These are phyloP conservation scores for Botrytis byssoidea DNA, from an alignment of 2,329 filamentous ascomycete species.

Conservation along the genomic window DNA sequence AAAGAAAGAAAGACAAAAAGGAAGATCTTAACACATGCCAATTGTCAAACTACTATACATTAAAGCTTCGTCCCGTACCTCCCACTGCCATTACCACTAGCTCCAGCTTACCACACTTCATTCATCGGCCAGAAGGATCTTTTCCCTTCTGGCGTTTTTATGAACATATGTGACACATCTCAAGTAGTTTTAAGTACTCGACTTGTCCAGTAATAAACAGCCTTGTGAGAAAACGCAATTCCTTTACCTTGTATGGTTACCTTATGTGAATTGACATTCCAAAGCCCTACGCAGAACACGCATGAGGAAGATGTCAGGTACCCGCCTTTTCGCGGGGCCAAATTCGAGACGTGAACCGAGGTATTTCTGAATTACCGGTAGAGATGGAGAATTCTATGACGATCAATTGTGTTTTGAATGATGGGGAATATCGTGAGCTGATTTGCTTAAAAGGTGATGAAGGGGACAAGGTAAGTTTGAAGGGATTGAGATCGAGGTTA, in stretches of 20 bases:
- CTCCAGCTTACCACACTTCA: not conserved
- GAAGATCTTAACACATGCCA: conserved; percentile 7
- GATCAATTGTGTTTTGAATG: not conserved
- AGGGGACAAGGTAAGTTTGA: not conserved
- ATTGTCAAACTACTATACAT: not conserved
- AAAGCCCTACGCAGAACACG: conserved; percentile 1
- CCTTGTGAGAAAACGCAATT: not conserved
- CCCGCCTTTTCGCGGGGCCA: conserved; percentile 5
- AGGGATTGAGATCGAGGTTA: not conserved
- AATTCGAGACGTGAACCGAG: not conserved
- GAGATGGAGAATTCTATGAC: not conserved
- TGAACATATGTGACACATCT: not conserved
- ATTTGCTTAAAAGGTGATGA: not conserved
- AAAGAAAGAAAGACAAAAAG: not conserved
- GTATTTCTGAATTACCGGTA: not conserved
- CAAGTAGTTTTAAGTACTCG: no score
- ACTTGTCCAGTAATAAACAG: not conserved
- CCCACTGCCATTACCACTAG: not conserved
- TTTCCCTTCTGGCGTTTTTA: not conserved
- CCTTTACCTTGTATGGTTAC: not conserved
- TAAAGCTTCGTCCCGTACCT: not conserved
- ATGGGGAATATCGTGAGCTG: not conserved
- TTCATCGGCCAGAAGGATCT: conserved; percentile 8
- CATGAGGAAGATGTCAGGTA: not conserved
- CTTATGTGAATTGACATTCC: not conserved